Evolutionary conservation across 2,329 filamentous ascomycete genomes (phyloP).

Genomic region (Cladophialophora chaetospira): DNA sequence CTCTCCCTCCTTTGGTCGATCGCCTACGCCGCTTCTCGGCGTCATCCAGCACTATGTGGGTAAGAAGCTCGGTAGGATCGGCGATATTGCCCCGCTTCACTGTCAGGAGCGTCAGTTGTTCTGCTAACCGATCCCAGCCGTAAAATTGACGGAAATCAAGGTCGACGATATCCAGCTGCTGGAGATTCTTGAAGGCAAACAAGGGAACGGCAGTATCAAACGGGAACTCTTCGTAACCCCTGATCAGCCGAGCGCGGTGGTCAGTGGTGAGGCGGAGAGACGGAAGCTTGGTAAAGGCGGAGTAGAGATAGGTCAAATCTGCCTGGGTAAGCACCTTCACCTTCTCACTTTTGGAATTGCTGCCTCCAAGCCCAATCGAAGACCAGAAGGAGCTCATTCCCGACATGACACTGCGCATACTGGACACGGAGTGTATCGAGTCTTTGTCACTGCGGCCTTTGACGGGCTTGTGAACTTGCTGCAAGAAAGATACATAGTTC

Average conservation of each 20-base stretch:
- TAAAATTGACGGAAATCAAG: constrained; percentile 97
- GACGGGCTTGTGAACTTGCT: constrained; percentile 69
- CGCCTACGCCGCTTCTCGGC: constrained; percentile 88
- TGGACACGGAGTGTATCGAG: constrained; percentile 93
- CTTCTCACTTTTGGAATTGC: constrained; percentile 79
- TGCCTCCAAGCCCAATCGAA: constrained; percentile 77
- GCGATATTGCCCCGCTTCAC: constrained; percentile 86
- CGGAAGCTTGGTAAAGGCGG: constrained; percentile 96
- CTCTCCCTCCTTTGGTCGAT: constrained; percentile 71
- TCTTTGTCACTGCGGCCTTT: constrained; percentile 80
- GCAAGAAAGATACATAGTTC: constrained; percentile 93
- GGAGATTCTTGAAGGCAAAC: constrained; percentile 96
- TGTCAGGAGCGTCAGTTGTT: constrained; percentile 86
- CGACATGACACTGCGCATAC: constrained; percentile 95
- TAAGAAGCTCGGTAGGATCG: constrained; percentile 84
- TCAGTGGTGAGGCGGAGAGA: constrained; percentile 89
- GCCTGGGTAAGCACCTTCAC: constrained; percentile 82
- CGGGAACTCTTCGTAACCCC: constrained; percentile 94
- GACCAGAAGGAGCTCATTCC: constrained; percentile 94
- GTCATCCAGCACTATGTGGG: constrained; percentile 92
- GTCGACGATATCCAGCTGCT: constrained; percentile 89
- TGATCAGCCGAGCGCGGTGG: constrained; percentile 84
- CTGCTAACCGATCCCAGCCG: constrained; percentile 91
- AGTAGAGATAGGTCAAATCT: constrained; percentile 95
- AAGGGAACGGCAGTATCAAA: constrained; percentile 96